These are phyloP conservation scores for Danielia reshetovae DNA, from an alignment of 805 yeast species.

Conservation along the genomic window DNA sequence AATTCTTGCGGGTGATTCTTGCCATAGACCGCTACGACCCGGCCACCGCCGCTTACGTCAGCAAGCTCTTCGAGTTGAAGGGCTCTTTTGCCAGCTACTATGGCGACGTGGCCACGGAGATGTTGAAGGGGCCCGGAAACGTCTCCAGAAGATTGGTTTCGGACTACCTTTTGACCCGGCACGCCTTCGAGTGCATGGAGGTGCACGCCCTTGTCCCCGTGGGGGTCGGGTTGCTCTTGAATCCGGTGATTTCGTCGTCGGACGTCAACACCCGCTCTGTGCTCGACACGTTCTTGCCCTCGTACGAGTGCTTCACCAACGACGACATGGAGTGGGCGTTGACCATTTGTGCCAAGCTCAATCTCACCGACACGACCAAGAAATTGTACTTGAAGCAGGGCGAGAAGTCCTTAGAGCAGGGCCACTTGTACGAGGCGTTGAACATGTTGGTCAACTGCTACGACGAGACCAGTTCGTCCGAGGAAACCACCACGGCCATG, in stretches of 20 bases:
- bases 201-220: constrained; percentile 56
- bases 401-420: constrained; percentile 46
- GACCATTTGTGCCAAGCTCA: constrained; percentile 66
- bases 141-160: constrained; percentile 30
- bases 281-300: constrained; percentile 57
- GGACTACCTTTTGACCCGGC: constrained; percentile 51
- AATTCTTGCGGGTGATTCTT: constrained; percentile 53
- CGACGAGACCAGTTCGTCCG: constrained; percentile 28
- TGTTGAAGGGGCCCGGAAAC: constrained; percentile 1
- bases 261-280: constrained; percentile 35
- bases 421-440: constrained; percentile 58
- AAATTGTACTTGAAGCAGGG: constrained; percentile 51
- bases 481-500: constrained; percentile 28
- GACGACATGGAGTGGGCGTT: constrained; percentile 81
- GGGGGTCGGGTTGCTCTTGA: constrained; percentile 59
- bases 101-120: constrained; percentile 9
- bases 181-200: constrained; percentile 52
- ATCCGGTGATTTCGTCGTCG: constrained; percentile 41
- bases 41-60: constrained; percentile 59
- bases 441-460: constrained; percentile 62
- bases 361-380: constrained; percentile 54
- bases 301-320: constrained; percentile 56
- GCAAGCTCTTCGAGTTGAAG: constrained; percentile 60
- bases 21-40: constrained; percentile 57
- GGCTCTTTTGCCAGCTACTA: constrained; percentile 48